Evolutionary conservation across 2,329 filamentous ascomycete genomes (phyloP).

Genomic region (Alternaria viburni): DNA sequence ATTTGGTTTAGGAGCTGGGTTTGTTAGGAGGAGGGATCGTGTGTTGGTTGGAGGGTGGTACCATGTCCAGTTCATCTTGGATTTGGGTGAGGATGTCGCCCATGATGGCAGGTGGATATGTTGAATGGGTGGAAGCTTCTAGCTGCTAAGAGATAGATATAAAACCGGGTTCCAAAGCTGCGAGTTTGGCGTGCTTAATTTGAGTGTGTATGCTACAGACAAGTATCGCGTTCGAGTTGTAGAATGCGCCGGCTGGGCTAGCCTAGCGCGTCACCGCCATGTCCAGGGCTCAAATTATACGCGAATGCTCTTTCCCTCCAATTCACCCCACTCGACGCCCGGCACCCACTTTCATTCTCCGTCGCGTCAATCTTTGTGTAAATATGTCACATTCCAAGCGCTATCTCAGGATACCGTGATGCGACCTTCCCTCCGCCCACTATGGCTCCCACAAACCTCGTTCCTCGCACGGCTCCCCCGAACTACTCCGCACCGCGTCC

Average conservation of each 20-base stretch:
- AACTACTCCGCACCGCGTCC: slow-evolving; percentile 29
- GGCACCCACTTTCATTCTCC: not conserved
- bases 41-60: slow-evolving; percentile 43
- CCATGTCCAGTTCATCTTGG: slow-evolving; percentile 84
- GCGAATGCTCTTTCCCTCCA: slow-evolving; percentile 17
- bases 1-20: slow-evolving; percentile 56
- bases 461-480: slow-evolving; percentile 31
- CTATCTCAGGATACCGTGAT: slow-evolving; percentile 27
- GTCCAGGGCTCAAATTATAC: slow-evolving; percentile 19
- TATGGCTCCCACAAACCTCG: slow-evolving; percentile 26
- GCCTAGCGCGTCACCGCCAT: slow-evolving; percentile 13
- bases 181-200: not conserved
- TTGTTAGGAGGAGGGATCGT: not conserved
- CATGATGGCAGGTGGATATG: slow-evolving; percentile 54
- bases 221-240: slow-evolving; percentile 5
- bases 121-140: too few species aligned
- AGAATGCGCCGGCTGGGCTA: slow-evolving; percentile 24
- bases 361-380: slow-evolving; percentile 12
- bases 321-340: slow-evolving; percentile 2
- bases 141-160: not conserved
- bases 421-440: slow-evolving; percentile 31
- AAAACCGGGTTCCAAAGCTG: too few species aligned
- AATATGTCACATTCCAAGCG: slow-evolving; percentile 26
- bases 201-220: not conserved
- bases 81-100: slow-evolving; percentile 80